A percentile compares a stretch with the other conserved stretches of the same genome.
These are phyloP conservation scores for Pseudogymnoascus sp. DNA, from an alignment of 2,329 filamentous ascomycete species.

Conservation along the genomic window DNA sequence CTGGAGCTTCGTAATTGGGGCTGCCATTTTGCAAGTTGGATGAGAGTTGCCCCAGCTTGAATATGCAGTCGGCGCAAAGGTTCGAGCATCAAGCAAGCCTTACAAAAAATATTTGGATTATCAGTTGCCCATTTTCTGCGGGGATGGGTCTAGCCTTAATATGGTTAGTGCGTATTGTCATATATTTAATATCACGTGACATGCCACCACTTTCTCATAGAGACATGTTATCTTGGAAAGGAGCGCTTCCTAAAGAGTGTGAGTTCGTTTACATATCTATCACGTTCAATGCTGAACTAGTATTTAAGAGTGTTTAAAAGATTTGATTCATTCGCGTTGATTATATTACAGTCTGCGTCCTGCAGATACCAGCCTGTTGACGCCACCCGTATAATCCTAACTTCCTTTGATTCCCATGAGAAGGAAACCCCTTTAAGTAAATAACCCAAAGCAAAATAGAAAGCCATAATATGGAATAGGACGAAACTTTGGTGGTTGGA, in stretches of 20 bases:
- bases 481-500: not conserved
- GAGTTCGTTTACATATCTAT: not conserved
- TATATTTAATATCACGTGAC: not conserved
- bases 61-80: slow-evolving; percentile 7
- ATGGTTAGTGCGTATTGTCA: not conserved
- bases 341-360: slow-evolving; percentile 3
- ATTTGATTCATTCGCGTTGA: not conserved
- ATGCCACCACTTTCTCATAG: not conserved
- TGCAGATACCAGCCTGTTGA: slow-evolving; percentile 2
- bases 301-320: not conserved
- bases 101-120: slow-evolving; percentile 9
- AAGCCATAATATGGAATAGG: not conserved
- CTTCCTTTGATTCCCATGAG: slow-evolving; percentile 3
- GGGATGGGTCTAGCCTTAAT: not conserved
- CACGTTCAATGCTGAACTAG: not conserved
- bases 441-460: not conserved
- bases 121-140: slow-evolving; percentile 2
- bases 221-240: not conserved
- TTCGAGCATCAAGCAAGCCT: slow-evolving; percentile 4
- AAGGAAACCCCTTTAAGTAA: not conserved
- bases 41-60: slow-evolving; percentile 3
- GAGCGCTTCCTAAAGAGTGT: not conserved
- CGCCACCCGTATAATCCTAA: slow-evolving; percentile 5
- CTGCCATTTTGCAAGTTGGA: slow-evolving; percentile 22
- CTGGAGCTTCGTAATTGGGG: slow-evolving; percentile 26